Conservation (phyloP, 129 eudicot species). For the Sambucus nigra region DNA sequence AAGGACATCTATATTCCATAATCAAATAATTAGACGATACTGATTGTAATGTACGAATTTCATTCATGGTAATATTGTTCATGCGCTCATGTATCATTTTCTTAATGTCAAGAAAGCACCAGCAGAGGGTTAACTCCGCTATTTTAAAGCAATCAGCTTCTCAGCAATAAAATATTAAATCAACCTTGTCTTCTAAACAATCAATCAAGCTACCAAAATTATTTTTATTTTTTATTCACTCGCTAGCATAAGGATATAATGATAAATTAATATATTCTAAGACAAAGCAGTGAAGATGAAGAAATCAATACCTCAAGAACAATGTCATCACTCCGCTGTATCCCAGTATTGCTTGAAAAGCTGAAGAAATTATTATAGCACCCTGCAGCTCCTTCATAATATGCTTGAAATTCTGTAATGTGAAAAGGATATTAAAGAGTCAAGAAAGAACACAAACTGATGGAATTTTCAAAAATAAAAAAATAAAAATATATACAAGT, state of each 20-base stretch:
- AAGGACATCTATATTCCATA: no score
- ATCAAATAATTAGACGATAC: no score
- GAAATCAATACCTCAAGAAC: conserved; percentile 48
- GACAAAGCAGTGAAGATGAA: neutral
- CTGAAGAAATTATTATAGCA: conserved; percentile 77
- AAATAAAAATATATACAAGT: no score
- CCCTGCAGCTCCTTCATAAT: conserved; percentile 96
- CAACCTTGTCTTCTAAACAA: neutral
- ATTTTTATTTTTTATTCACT: neutral
- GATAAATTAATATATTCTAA: neutral
- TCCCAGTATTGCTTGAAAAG: conserved; percentile 88
- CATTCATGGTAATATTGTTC: no score
- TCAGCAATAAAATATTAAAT: neutral
- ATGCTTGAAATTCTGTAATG: conserved; percentile 83
- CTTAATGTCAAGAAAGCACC: conserved; percentile 5
- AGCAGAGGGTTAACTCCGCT: neutral
- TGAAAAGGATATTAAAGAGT: neutral
- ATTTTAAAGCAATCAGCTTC: neutral
- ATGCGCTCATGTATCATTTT: no score
- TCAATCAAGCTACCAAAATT: neutral
- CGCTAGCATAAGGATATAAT: neutral
- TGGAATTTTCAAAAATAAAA: no score
- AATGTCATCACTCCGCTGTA: conserved; percentile 90
- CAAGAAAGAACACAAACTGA: neutral
- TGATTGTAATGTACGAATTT: no score